phyloP scores from a whole-genome alignment of 1,284 basidiomycete species.

The Malassezia sp. region DNA sequence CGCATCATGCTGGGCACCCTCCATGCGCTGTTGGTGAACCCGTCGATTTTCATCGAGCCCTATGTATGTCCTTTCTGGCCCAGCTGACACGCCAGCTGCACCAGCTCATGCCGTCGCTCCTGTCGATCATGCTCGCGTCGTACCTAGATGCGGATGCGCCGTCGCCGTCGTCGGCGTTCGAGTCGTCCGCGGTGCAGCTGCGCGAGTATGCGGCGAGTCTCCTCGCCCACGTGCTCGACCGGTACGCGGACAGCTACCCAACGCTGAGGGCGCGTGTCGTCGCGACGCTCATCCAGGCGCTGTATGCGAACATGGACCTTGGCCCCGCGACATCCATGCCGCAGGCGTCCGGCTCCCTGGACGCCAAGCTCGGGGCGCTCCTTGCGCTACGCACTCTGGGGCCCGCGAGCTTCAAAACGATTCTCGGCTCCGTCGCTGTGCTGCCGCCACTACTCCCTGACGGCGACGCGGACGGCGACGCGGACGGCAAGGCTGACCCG shows the following conservation, averaged over 20 bases:
- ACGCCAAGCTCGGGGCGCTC: conserved; percentile 39
- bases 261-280: conserved; percentile 76
- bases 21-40: conserved; percentile 51
- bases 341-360: conserved; percentile 17
- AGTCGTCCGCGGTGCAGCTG: conserved; percentile 21
- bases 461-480: conserved; percentile 3
- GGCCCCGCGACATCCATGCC: conserved; percentile 15
- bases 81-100: conserved; percentile 70
- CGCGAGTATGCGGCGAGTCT: conserved; percentile 53
- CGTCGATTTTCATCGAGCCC: conserved; percentile 84
- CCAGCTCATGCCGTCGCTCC: conserved; percentile 82
- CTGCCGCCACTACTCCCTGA: conserved; percentile 1
- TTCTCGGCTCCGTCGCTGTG: conserved; percentile 17
- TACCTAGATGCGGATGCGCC: conserved; percentile 44
- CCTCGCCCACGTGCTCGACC: conserved; percentile 64
- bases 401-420: conserved; percentile 29
- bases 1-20: conserved; percentile 34
- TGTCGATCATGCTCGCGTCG: conserved; percentile 79
- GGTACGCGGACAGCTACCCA: conserved; percentile 56
- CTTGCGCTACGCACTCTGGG: conserved; percentile 36
- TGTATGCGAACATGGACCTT: conserved; percentile 53
- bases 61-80: conserved; percentile 65
- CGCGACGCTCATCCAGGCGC: conserved; percentile 77
- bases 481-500: too few species aligned
- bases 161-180: conserved; percentile 13